Evolutionary conservation across 2,329 filamentous ascomycete species (phyloP).

Genomic region (Alternaria sp.): DNA sequence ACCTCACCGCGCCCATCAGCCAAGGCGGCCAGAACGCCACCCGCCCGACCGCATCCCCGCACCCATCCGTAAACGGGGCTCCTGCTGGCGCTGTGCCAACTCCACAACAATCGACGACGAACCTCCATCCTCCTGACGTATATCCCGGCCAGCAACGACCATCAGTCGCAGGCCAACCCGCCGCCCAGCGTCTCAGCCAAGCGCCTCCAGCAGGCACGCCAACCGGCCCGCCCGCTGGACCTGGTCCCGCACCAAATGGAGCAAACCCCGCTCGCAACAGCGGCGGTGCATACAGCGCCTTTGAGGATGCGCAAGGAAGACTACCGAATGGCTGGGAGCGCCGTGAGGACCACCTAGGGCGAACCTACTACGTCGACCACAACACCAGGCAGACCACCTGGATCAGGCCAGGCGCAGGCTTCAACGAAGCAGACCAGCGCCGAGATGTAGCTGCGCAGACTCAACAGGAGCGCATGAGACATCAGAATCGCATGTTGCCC

Average conservation of each 20-base stretch:
- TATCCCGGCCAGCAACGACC: conserved; percentile 45
- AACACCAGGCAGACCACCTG: conserved; percentile 97
- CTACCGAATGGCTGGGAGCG: conserved; percentile 95
- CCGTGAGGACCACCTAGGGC: conserved; percentile 89
- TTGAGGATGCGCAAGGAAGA: conserved; percentile 94
- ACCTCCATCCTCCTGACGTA: conserved; percentile 45
- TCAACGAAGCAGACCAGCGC: conserved; percentile 76
- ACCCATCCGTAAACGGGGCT: conserved; percentile 48
- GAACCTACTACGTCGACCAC: conserved; percentile 98
- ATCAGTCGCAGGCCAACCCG: conserved; percentile 27
- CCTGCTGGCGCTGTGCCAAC: conserved; percentile 43
- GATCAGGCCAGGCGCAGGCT: conserved; percentile 83
- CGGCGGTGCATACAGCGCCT: conserved; percentile 72
- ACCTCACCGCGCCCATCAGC: conserved; percentile 74
- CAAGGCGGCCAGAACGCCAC: conserved; percentile 50
- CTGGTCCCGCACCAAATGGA: conserved; percentile 34
- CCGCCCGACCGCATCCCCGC: conserved; percentile 49
- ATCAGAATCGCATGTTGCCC: conserved; percentile 93
- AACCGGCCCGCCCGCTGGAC: conserved; percentile 53
- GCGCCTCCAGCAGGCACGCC: conserved; percentile 37
- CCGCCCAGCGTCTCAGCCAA: conserved; percentile 37
- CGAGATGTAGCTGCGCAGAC: conserved; percentile 87
- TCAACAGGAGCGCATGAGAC: conserved; percentile 87
- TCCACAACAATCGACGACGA: conserved; percentile 47
- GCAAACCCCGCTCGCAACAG: conserved; percentile 51